Conservation (phyloP, 495 filamentous ascomycete species). For the Penicillium simplicissimum region DNA sequence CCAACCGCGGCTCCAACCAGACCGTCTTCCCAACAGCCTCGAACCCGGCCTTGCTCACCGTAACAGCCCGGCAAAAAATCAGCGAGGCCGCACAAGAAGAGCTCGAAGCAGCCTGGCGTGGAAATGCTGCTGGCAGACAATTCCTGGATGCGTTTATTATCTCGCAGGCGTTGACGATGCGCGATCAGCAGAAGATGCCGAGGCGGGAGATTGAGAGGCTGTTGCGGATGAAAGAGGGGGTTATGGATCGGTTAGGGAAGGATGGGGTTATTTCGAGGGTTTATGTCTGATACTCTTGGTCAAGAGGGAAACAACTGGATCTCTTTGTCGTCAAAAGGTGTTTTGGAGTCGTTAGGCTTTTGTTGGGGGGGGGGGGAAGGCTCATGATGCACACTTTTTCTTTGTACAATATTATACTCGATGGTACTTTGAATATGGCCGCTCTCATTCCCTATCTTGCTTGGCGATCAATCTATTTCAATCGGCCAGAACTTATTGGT, state of each 20-base stretch:
- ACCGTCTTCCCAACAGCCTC: slow-evolving; percentile 51
- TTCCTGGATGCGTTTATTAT: slow-evolving; percentile 65
- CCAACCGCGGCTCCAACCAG: slow-evolving; percentile 23
- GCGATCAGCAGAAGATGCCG: slow-evolving; percentile 53
- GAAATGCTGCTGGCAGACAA: slow-evolving; percentile 44
- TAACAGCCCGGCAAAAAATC: slow-evolving; percentile 47
- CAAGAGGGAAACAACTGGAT: too few relatives aligned
- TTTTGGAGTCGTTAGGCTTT: not conserved
- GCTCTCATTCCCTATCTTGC: not conserved
- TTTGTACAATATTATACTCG: slow-evolving; percentile 1
- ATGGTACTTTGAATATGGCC: not conserved
- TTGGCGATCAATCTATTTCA: not conserved
- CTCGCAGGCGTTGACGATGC: slow-evolving; percentile 59
- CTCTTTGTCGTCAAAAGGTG: not conserved
- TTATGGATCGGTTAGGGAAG: slow-evolving; percentile 55
- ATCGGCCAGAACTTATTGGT: not conserved
- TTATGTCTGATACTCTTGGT: slow-evolving; percentile 10
- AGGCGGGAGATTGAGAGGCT: slow-evolving; percentile 58
- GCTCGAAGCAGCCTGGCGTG: slow-evolving; percentile 44
- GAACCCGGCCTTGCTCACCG: slow-evolving; percentile 54
- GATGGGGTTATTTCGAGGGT: slow-evolving; percentile 50
- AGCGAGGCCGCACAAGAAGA: slow-evolving; percentile 54
- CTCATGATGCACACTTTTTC: not conserved
- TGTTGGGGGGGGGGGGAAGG: not conserved
- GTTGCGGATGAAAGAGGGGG: slow-evolving; percentile 58